Base-by-base conservation (phyloP, 2,329 filamentous ascomycete species). In the Penicillium sp. region DNA sequence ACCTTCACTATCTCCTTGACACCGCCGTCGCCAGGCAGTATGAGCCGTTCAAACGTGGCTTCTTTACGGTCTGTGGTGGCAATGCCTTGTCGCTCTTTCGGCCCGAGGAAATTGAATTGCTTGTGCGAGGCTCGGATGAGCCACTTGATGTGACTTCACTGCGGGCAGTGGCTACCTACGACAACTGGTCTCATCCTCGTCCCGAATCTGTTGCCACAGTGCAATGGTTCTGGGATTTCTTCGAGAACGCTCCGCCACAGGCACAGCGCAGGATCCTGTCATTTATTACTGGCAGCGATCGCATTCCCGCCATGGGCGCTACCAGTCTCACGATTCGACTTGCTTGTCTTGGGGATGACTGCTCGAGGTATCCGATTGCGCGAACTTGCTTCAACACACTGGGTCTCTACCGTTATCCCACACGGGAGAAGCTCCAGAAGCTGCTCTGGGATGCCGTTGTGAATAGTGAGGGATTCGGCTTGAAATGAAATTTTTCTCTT, bases 321-420 rank as follows among this genome's bases (percentile, higher is more conserved):
- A 83, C 87, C 6, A 88, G 84, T 50, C 72, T 95, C 36, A 77
- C 83, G 6, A 86, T 96, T 48, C 82, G 84, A 50, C 72, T 95
- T 36, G 77, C 79, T 10, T 90, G 85, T 58, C 74, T 90, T 1
- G 88, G 87, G 0, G 79, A 86, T 28, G 86, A 94, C 56, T 74
- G 75, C 43, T 75, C 79, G 25, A 76, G 89, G 47, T 94, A 85
- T 60, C 90, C 90, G 1, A 85, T 87, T 14, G 90, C 90, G 13
- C 78, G 89, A 57, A 96, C 90, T 6, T 96, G 90, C 64, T 96
- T 96, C 69, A 95, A 95, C 62, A 80, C 83, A 63, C 59, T 96
- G 48, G 82, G 84, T 4, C 68, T 96, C 41, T 91, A 84, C 69
- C 77, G 80, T 31, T 95, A 91, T 64, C 61, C 66, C 23, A 80